Evolutionary conservation across 176 grass and related monocot species (phyloP), one percentile per base, ranked within the genome.

Genomic region (Triticum timopheevii): DNA sequence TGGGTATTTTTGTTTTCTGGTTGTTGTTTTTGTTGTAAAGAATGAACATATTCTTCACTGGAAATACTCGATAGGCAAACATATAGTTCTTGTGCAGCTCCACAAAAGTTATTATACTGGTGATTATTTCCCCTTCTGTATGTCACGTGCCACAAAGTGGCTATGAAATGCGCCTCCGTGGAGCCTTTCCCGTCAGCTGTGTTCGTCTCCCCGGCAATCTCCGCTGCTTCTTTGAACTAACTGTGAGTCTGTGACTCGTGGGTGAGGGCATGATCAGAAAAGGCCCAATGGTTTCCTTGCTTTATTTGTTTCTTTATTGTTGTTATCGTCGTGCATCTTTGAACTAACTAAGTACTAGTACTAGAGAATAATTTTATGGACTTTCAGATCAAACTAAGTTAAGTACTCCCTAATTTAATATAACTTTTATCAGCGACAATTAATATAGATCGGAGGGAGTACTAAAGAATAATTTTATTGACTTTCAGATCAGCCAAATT

Each of bases 11-110:
- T 10, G 23, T 10, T 81, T 76, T 74, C 0, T 54, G 19, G 6
- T 7, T 52, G 15, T 17, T 54, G 50, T 35, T 84, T 72, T 40
- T 59, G 20, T 8, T 78, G 54, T 84, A 73, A 84, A 79, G 30
- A 69, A 33, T 78, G 28, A 40, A 61, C 70, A 54, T 65, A 63
- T 28, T 33, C 19, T 81, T 49, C 63, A 42, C 12, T 86, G n/a
- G 36, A 71, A 71, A 71, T 39, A 63, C 9, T 61, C 22, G 8
- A 25, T 40, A 59, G 8, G 47, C 22, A 68, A 68, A 22, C 45
- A 38, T 2, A 11, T 2, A 11, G 47, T 80, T 84, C 22, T 36
- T 87, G 20, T 38, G 61, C 49, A 84, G 69, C 76, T 69, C 15
- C 24, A 66, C 31, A 27, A 13, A 45, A 69, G 10, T 79, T 59